Evolutionary conservation across 1,139 yeast genomes (phyloP).

Genomic region (Kurtzmaniella quercitrusa): DNA sequence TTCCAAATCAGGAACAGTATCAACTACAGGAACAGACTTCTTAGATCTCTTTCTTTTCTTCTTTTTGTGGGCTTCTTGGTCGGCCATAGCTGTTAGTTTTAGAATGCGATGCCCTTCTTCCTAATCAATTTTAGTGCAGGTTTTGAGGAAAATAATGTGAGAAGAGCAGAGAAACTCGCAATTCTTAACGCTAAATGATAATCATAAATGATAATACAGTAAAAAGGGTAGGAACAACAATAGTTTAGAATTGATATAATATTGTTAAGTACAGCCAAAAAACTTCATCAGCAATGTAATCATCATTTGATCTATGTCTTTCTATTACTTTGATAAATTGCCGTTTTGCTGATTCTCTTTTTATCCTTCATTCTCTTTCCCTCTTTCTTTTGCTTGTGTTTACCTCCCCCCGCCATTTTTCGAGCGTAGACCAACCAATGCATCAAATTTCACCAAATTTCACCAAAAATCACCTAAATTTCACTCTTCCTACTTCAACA

Average conservation of each 20-base stretch:
- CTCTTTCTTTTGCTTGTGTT: too few relatives aligned
- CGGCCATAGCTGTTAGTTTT: not conserved
- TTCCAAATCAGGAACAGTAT: not conserved
- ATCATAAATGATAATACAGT: too few relatives aligned
- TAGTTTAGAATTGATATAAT: too few relatives aligned
- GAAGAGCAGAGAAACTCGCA: not conserved
- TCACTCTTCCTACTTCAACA: not conserved
- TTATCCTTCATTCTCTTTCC: not conserved
- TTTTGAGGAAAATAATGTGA: not conserved
- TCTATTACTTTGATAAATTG: too few relatives aligned
- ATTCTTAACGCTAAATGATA: too few relatives aligned
- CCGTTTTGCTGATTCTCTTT: too few relatives aligned
- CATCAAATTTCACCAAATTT: too few relatives aligned
- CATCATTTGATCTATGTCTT: too few relatives aligned
- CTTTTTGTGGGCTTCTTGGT: conserved; percentile 10
- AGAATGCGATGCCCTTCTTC: not conserved
- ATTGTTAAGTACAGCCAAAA: too few relatives aligned
- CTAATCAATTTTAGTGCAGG: not conserved
- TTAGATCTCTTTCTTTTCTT: conserved; percentile 18
- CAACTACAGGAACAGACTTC: conserved; percentile 3
- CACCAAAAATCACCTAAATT: not conserved
- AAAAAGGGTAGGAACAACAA: too few relatives aligned
- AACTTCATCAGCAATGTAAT: too few relatives aligned
- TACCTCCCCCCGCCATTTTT: not conserved
- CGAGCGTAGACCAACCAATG: not conserved